Evolutionary conservation across 2,329 filamentous ascomycete species (phyloP), one percentile per base, ranked within the genome.

Genomic region (Malbranchea zuffiana): DNA sequence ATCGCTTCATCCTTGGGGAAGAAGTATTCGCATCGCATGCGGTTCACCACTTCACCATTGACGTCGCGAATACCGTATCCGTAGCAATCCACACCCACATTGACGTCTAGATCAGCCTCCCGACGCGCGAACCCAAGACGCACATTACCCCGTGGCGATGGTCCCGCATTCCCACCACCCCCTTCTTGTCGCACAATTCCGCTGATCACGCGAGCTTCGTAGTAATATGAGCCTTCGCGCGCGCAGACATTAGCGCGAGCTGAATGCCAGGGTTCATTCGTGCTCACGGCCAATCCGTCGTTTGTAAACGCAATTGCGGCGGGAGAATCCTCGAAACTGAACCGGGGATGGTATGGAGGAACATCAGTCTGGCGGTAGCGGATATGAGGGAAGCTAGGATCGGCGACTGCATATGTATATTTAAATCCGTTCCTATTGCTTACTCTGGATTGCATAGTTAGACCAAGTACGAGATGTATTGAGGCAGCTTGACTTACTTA

Each of bases 61-160:
- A 87, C 79, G 52, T 98, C 90, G 28, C 87, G 81, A 40, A 96
- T 75, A 30, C 83, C 88, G 56, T 96, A 96, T 54, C 87, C 93
- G 62, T 96, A 95, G 27, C 85, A 96, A 3, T 92, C 92, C 55
- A 96, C 74, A 5, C 90, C 81, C 16, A 96, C 79, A 53, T 68
- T 66, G 25, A 65, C 65, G 41, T 67, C 63, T 8, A 61, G 51
- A 39, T 63, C 60, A 5, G 67, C 61, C 45, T 67, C 64, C 15
- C 63, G 57, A 24, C 64, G 54, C 25, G 62, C 62, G 39, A 66
- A 67, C 17, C 64, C 64, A 20, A 62, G 69, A 55, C 50, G 69
- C 55, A 57, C 69, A 60, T 65, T 60, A 6, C 64, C 63, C 37
- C 60, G 52, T 37, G 55, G 46, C 15, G 52, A 49, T 8, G 47